Percentiles rank a stretch among this genome's conserved stretches.
phyloP scores from a whole-genome alignment of 23 red algal genomes.

The Porphyridium purpureum region DNA sequence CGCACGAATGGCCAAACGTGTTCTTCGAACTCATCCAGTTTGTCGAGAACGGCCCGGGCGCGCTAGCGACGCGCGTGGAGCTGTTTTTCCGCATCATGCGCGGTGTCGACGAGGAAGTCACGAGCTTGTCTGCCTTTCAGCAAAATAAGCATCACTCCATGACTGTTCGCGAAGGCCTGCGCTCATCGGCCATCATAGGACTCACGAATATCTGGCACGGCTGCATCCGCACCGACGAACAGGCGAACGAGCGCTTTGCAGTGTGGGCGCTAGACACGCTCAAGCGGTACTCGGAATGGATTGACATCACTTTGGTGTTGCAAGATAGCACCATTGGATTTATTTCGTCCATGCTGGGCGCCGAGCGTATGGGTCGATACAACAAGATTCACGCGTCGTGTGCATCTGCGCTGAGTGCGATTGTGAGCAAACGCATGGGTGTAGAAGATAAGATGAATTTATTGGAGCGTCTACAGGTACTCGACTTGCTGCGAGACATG shows the following conservation, averaged over 20 bases:
- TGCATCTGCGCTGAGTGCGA: slow-evolving; percentile 27
- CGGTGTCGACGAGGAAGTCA: slow-evolving; percentile 64
- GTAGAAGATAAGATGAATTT: slow-evolving; percentile 30
- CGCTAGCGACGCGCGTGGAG: neutral
- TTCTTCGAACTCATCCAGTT: slow-evolving; percentile 35
- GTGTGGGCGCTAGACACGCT: slow-evolving; percentile 36
- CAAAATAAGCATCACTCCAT: slow-evolving; percentile 1
- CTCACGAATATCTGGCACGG: slow-evolving; percentile 16
- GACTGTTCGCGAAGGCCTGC: slow-evolving; percentile 55
- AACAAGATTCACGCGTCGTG: slow-evolving; percentile 7
- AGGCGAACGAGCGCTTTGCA: neutral
- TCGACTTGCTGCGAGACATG: slow-evolving; percentile 22
- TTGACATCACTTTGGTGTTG: slow-evolving; percentile 58
- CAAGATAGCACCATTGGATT: slow-evolving; percentile 11
- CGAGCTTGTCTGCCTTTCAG: slow-evolving; percentile 27
- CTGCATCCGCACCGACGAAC: slow-evolving; percentile 2
- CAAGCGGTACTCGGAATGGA: slow-evolving; percentile 60
- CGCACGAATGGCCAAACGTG: slow-evolving; percentile 30
- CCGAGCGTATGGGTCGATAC: neutral
- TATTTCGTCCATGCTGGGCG: slow-evolving; percentile 31
- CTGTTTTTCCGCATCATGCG: slow-evolving; percentile 52
- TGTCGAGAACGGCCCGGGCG: slow-evolving; percentile 3
- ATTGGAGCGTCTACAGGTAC: slow-evolving; percentile 24
- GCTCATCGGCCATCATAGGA: slow-evolving; percentile 29
- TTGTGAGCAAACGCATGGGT: slow-evolving; percentile 62